phyloP scores from a whole-genome alignment of 768 basidiomycete species.

The Udeniomyces megalosporus region DNA sequence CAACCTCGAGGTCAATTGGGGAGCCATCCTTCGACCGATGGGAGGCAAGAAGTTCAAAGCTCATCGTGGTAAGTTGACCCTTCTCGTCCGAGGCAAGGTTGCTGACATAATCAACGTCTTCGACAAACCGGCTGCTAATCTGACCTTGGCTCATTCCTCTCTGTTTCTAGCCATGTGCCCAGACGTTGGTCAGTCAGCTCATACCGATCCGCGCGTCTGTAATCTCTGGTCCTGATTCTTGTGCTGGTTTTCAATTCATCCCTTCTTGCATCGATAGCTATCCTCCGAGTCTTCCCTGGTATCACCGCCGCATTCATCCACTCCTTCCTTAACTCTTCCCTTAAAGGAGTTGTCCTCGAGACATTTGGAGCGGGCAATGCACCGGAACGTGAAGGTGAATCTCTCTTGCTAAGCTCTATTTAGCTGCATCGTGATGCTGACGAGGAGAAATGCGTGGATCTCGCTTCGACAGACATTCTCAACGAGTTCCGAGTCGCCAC shows the following conservation, averaged over 20 bases:
- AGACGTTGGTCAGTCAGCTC: slow-evolving; percentile 48
- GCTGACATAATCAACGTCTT: no score
- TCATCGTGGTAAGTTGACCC: slow-evolving; percentile 46
- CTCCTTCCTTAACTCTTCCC: slow-evolving; percentile 41
- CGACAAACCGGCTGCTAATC: no score
- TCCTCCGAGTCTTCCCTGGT: slow-evolving; percentile 20
- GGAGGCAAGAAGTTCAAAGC: slow-evolving; percentile 59
- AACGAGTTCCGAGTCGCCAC: slow-evolving; percentile 5
- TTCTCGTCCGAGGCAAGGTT: no score
- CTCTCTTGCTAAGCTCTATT: background rate
- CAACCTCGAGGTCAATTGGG: slow-evolving; percentile 79
- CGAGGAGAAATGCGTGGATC: no score
- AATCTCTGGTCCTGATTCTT: background rate
- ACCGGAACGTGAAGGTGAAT: slow-evolving; percentile 43
- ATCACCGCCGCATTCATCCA: slow-evolving; percentile 24
- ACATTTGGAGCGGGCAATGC: slow-evolving; percentile 90
- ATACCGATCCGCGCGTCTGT: no score
- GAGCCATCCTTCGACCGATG: slow-evolving; percentile 66
- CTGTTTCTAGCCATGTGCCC: slow-evolving; percentile 52
- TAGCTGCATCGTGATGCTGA: background rate
- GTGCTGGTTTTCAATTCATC: background rate
- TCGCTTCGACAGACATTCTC: background rate
- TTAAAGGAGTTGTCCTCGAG: slow-evolving; percentile 66
- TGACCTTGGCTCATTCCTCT: no score
- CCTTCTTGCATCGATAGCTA: slow-evolving; percentile 15